Evolutionary conservation across 768 basidiomycete species (phyloP), one percentile per base, ranked within the genome.

Genomic region (Mycena rosella): DNA sequence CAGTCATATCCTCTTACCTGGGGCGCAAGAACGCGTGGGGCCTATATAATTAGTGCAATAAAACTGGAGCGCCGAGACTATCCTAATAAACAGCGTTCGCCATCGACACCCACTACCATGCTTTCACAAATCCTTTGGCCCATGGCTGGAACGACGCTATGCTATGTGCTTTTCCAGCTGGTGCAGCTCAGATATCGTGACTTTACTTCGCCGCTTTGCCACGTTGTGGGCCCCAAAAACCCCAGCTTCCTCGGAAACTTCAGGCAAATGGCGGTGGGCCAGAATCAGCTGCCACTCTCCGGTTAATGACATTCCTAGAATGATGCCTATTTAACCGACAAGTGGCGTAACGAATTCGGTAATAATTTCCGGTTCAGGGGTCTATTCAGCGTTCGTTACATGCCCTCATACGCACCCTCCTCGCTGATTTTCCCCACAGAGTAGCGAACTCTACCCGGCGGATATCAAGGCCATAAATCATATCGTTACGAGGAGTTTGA

Each of bases 381-480:
- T 1, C 36, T 68, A 2, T 63, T 68, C 29, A 57, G 42, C 18
- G 67, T 68, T 24, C 24, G 51, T 22, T 34, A 18, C 38, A 13
- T 51, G 17, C 34, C 13, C 17, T 20, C 14, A 40, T 22, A 15
- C 42, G 5, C 38, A 9, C 57, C 8, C 13, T 40, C 5, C 14
- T 29, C 8, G 14, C n/a, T 15, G 29, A 45, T n/a, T 0, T 29
- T 14, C 1, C 10, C 13, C 17, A 26, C 60, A 84, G 82, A 54
- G 60, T 7, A 65, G 74, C 29, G 75, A 81, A 18, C 74, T 87
- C 13, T 75, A 82, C 72, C 85, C 86, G 0, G 57, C 79, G 40
- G 88, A 89, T 64, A 75, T 83, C 0, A 78, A 80, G 5, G 87
- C 87, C 0, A 26, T 89, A 22, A 78, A 80, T 17, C 83, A 88